phyloP scores from a whole-genome alignment of 305 asterid genomes.

The Fraxinus baroniana region DNA sequence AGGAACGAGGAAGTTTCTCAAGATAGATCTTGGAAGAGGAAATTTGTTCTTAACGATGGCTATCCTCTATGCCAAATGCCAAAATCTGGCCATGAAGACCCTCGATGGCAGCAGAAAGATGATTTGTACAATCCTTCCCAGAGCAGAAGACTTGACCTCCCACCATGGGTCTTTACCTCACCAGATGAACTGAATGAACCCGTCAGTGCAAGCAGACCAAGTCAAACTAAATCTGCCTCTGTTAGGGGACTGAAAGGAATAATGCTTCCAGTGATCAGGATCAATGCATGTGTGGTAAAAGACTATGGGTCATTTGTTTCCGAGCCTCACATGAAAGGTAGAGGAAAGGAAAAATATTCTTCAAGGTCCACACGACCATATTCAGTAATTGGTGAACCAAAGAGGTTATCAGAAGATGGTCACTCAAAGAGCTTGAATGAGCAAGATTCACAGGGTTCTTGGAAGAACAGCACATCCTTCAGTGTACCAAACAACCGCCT shows the following conservation, averaged over 20 bases:
- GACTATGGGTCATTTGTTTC: conserved; percentile 88
- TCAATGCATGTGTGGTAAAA: conserved; percentile 94
- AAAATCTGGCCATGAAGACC: conserved; percentile 83
- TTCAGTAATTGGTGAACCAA: conserved; percentile 57
- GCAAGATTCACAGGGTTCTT: conserved; percentile 51
- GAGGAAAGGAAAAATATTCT: conserved; percentile 68
- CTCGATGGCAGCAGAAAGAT: conserved; percentile 81
- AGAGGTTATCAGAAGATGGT: conserved; percentile 74
- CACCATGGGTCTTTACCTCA: conserved; percentile 83
- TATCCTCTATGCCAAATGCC: conserved; percentile 91
- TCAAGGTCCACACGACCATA: conserved; percentile 56
- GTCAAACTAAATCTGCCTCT: conserved; percentile 49
- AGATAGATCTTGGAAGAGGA: conserved; percentile 73
- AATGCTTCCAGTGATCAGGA: conserved; percentile 92
- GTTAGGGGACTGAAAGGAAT: conserved; percentile 72
- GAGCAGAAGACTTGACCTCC: conserved; percentile 80
- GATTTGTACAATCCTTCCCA: conserved; percentile 72
- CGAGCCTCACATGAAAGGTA: conserved; percentile 69
- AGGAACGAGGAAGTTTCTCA: conserved; percentile 73
- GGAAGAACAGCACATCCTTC: conserved; percentile 43
- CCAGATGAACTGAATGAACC: conserved; percentile 80
- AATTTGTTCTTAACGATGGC: conserved; percentile 81
- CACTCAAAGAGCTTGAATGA: conserved; percentile 53
- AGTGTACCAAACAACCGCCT: conserved; percentile 62
- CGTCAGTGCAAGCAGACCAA: conserved; percentile 40